A percentile compares a stretch with the other conserved stretches of the same genome.
phyloP scores from a whole-genome alignment of 2,329 filamentous ascomycete genomes.

The Trichophyton mentagrophytes region DNA sequence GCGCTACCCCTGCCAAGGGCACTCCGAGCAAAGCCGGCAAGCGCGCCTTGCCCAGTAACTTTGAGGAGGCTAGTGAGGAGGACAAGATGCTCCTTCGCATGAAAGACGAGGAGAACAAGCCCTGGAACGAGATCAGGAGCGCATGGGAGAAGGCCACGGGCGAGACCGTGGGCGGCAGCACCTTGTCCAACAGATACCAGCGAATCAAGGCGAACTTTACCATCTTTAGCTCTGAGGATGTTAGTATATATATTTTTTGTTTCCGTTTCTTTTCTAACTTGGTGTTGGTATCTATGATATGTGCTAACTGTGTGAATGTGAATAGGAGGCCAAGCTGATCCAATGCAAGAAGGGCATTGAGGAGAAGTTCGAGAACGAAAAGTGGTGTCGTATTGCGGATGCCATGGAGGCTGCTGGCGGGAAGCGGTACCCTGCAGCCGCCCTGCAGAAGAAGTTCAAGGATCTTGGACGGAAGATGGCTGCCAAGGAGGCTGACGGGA shows the following conservation, averaged over 20 bases:
- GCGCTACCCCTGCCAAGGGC: neutral
- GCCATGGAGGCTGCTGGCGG: constrained; percentile 22
- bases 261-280: neutral
- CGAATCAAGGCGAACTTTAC: constrained; percentile 30
- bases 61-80: constrained; percentile 14
- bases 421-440: constrained; percentile 21
- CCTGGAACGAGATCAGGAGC: constrained; percentile 19
- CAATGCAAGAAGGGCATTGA: constrained; percentile 29
- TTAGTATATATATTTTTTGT: constrained; percentile 13
- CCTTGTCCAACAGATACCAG: constrained; percentile 28
- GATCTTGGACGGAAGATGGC: constrained; percentile 22
- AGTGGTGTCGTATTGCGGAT: constrained; percentile 28
- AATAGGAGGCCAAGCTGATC: constrained; percentile 21
- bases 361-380: constrained; percentile 26
- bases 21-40: constrained; percentile 9
- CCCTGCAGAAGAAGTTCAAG: constrained; percentile 31
- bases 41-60: constrained; percentile 17
- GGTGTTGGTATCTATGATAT: neutral
- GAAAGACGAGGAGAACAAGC: constrained; percentile 17
- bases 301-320: neutral
- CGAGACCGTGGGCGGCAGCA: constrained; percentile 22
- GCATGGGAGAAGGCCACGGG: constrained; percentile 20
- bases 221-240: constrained; percentile 25
- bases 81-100: constrained; percentile 21
- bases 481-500: neutral